Conservation (phyloP, 305 asterid species). For the Solanum chacoense region DNA sequence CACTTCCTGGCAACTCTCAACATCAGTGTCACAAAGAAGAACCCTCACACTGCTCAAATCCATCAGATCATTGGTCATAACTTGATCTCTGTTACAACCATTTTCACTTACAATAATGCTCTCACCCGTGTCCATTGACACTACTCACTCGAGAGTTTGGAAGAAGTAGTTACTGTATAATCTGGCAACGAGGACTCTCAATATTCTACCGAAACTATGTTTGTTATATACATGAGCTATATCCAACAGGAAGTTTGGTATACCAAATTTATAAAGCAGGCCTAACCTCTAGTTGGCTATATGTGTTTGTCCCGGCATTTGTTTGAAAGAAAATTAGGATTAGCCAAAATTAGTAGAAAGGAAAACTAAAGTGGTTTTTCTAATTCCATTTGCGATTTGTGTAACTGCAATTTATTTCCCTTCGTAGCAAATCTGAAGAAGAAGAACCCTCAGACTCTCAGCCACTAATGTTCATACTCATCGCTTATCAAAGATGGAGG, state of each 20-base stretch:
- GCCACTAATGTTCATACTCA: neutral
- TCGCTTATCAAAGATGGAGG: neutral
- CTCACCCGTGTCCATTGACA: neutral
- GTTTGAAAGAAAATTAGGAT: neutral
- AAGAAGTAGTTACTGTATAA: neutral
- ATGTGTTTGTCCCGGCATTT: neutral
- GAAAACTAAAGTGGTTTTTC: neutral
- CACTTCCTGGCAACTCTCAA: conserved; percentile 8
- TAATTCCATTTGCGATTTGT: neutral
- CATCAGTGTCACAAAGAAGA: conserved; percentile 1
- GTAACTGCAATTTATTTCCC: neutral
- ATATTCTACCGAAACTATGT: neutral
- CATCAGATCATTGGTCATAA: neutral
- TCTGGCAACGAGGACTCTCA: neutral
- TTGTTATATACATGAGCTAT: neutral
- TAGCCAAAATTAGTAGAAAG: neutral
- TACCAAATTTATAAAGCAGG: neutral
- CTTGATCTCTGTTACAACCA: neutral
- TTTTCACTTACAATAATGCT: neutral
- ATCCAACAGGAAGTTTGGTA: neutral
- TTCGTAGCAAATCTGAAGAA: neutral
- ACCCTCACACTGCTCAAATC: conserved; percentile 6
- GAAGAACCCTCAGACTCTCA: neutral
- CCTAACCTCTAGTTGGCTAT: neutral
- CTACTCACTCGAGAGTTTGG: neutral